Conservation (phyloP, 2,329 filamentous ascomycete species). For the Calonectria crousiana region DNA sequence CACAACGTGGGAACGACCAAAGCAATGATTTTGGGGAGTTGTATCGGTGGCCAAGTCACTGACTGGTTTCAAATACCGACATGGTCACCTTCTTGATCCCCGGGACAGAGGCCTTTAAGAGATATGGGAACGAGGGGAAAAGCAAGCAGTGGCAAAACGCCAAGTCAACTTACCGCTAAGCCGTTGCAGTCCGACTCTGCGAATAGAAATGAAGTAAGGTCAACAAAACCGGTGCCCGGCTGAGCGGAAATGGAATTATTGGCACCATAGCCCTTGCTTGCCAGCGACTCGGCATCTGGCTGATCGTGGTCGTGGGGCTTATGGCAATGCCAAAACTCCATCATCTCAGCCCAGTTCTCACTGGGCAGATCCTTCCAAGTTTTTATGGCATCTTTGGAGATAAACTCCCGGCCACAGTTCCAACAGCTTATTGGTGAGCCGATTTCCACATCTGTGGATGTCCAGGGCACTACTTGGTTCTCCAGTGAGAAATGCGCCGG, state of each 20-base stretch:
- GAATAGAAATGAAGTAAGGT: constrained; percentile 82
- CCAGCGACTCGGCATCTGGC: constrained; percentile 61
- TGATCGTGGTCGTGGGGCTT: constrained; percentile 77
- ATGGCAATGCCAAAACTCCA: constrained; percentile 99
- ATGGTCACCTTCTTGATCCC: constrained; percentile 74
- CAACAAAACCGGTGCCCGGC: constrained; percentile 79
- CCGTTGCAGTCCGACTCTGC: constrained; percentile 72
- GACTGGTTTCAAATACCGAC: constrained; percentile 56
- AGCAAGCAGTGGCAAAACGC: constrained; percentile 28
- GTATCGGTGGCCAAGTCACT: constrained; percentile 76
- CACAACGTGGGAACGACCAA: constrained; percentile 41
- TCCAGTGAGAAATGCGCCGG: constrained; percentile 46
- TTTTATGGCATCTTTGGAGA: constrained; percentile 54
- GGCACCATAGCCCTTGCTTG: constrained; percentile 85
- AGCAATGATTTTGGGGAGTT: constrained; percentile 71
- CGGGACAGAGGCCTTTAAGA: constrained; percentile 29
- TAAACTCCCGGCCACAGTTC: constrained; percentile 52
- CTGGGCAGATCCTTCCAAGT: constrained; percentile 94
- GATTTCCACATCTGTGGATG: constrained; percentile 60
- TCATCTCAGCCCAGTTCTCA: constrained; percentile 99
- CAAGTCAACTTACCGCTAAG: constrained; percentile 50
- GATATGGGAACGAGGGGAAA: constrained; percentile 16
- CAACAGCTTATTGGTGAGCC: constrained; percentile 59
- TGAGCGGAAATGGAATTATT: constrained; percentile 78
- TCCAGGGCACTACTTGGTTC: constrained; percentile 66